phyloP scores from a whole-genome alignment of 768 basidiomycete species.

The Mycena epipterygia region DNA sequence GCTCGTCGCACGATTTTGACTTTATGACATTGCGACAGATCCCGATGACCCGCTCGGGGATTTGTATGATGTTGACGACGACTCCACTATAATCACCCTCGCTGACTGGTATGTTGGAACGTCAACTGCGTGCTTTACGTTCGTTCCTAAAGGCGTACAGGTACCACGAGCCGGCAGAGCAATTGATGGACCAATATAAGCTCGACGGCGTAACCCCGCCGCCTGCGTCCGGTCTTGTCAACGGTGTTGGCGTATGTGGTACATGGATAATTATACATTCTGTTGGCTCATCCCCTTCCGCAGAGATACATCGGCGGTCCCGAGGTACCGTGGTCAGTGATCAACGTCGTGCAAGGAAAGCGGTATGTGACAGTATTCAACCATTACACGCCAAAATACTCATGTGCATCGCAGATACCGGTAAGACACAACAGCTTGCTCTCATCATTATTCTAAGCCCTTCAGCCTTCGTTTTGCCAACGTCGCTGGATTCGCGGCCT shows the following conservation, averaged over 20 bases:
- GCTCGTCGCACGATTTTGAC: not conserved
- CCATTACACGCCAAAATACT: not conserved
- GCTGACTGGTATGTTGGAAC: slow-evolving; percentile 36
- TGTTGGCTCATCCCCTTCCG: slow-evolving; percentile 52
- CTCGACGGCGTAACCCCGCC: slow-evolving; percentile 37
- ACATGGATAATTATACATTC: not conserved
- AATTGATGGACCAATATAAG: slow-evolving; percentile 39
- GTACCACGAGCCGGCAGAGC: slow-evolving; percentile 21
- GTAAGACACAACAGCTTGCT: slow-evolving; percentile 32
- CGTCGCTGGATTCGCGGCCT: slow-evolving; percentile 50
- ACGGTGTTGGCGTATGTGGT: slow-evolving; percentile 27
- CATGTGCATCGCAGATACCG: slow-evolving; percentile 33
- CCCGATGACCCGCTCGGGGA: slow-evolving; percentile 45
- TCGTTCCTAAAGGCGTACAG: not conserved
- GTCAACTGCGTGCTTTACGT: slow-evolving; percentile 34
- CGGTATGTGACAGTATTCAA: slow-evolving; percentile 1
- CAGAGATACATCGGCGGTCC: slow-evolving; percentile 52
- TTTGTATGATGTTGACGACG: slow-evolving; percentile 51
- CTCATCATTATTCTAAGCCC: slow-evolving; percentile 36
- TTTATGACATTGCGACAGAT: slow-evolving; percentile 27
- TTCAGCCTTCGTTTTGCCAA: slow-evolving; percentile 56
- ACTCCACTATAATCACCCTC: slow-evolving; percentile 47
- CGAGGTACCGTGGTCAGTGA: slow-evolving; percentile 44
- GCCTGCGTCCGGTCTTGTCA: slow-evolving; percentile 28
- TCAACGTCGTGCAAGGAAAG: slow-evolving; percentile 52